Evolutionary conservation across 208 protist species (phyloP).

Genomic region (Trypanosoma lewisi): DNA sequence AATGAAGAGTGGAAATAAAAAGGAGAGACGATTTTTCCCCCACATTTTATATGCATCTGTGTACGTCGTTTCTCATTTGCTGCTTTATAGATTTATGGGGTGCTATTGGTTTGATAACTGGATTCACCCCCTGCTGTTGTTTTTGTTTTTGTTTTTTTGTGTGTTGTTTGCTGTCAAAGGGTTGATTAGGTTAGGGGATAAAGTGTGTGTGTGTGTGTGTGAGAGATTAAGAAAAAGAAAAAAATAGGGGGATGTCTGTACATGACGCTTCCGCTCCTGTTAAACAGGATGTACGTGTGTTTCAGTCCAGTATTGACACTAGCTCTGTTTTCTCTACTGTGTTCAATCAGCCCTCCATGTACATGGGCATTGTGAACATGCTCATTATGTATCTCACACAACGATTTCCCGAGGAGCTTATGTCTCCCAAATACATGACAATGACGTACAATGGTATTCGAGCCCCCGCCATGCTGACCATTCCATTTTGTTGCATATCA

Average conservation of each 20-base stretch:
- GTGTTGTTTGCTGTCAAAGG: too few species aligned
- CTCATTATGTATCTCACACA: slow-evolving; percentile 76
- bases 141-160: too few species aligned
- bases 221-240: neutral
- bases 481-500: slow-evolving; percentile 77
- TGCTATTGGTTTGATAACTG: too few species aligned
- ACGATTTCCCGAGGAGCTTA: slow-evolving; percentile 79
- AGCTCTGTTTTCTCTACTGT: slow-evolving; percentile 67
- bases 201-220: too few species aligned
- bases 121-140: too few species aligned
- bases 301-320: slow-evolving; percentile 73
- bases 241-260: slow-evolving; percentile 6
- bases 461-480: slow-evolving; percentile 59
- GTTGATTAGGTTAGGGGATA: too few species aligned
- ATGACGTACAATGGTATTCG: slow-evolving; percentile 84
- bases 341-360: slow-evolving; percentile 79
- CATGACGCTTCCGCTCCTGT: neutral
- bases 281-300: slow-evolving; percentile 74
- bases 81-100: too few species aligned
- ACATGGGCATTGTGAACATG: slow-evolving; percentile 74
- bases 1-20: neutral
- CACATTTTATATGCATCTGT: too few species aligned
- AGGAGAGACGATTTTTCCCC: too few species aligned
- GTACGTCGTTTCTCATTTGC: too few species aligned
- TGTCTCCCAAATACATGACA: slow-evolving; percentile 61